These are phyloP conservation scores for Calamus simplicifolius DNA, from an alignment of 176 grass and related monocot species.

Conservation along the genomic window DNA sequence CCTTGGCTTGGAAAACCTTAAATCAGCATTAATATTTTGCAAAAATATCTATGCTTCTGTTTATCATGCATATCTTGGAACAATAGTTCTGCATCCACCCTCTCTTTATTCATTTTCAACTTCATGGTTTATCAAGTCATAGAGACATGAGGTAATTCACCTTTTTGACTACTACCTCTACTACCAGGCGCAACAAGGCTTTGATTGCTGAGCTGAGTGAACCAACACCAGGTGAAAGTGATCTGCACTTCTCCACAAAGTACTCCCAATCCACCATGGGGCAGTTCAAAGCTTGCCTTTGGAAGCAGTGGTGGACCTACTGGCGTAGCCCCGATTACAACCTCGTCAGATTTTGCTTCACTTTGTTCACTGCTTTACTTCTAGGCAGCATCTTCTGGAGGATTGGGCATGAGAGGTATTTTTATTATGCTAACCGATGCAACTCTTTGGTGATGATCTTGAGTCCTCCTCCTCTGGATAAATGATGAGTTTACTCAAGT, in stretches of 20 bases:
- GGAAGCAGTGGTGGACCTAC: conserved; percentile 92
- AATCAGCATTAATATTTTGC: no score
- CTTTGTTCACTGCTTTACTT: conserved; percentile 88
- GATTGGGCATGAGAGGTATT: conserved; percentile 68
- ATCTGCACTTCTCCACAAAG: conserved; percentile 83
- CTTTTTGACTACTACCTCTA: background rate
- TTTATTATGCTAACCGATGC: no score
- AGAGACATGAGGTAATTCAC: background rate
- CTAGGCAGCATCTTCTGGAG: conserved; percentile 92
- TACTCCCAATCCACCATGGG: conserved; percentile 48
- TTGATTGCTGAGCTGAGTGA: conserved; percentile 56
- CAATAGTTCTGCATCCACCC: no score
- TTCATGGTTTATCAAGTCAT: conserved; percentile 2
- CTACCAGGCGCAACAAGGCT: conserved; percentile 65
- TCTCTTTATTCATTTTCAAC: no score
- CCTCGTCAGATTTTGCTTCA: conserved; percentile 88
- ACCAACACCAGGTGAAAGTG: conserved; percentile 49
- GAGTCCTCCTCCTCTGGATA: background rate
- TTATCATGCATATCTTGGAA: no score
- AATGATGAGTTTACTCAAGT: background rate
- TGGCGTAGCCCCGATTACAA: conserved; percentile 99
- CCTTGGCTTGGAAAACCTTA: background rate
- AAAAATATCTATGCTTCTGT: no score
- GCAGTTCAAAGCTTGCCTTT: conserved; percentile 93
- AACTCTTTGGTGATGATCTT: no score